Base-by-base conservation (phyloP, 306 rosid genomes). In the Comarum palustre region DNA sequence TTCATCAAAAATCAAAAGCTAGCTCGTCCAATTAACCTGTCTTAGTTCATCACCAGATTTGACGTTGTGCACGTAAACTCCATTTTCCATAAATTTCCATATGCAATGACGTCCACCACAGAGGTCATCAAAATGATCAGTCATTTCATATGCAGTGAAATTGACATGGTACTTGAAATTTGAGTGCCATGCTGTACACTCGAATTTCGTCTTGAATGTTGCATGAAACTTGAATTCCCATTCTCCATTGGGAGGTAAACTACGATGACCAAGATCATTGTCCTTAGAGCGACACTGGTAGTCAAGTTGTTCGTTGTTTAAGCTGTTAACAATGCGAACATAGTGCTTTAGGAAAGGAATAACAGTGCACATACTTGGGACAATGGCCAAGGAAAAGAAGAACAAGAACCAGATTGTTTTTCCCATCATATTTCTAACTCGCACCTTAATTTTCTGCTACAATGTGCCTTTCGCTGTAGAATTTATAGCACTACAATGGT, bases 21-120 rank as follows among this genome's bases (percentile, higher is more conserved):
- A 36, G 39, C 39, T 7, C 39, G 7, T 36, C 39, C 39, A 36
- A 6, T 7, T 36, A 36, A 6, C 39, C 39, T 36, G 39, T 6
- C 39, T 36, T 36, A 36, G 39, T 36, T 36, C 39, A 36, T 36
- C 7, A 36, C 39, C 39, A 36, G 39, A 36, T 6, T 36, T 36
- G 39, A 36, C 39, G 39, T 36, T 36, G 39, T 36, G 39, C 7
- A 36, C 8, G 39, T 36, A 54, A 9, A n/a, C 8, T 54, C 60
- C 15, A n/a, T 54, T 15, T 20, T 54, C 29, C 8, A 54, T 11
- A 8, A 22, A n/a, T 54, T 20, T 54, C 29, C 4, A 54, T 54
- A 36, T 36, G 39, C 60, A 66, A 66, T 66, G 70, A 14, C 5
- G 52, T 66, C 70, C 36, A 24, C 34, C 36, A 42, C 52, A 66